A percentile compares a stretch with the other conserved stretches of the same genome.
These are phyloP conservation scores for Daucus carota DNA, from an alignment of 129 eudicot species.

Conservation along the genomic window DH1_v3.0 NC_030382.2:56568001-56568500, in stretches of 20 bases:
- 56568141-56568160: conserved; percentile 1
- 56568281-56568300: not conserved
- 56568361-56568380: conserved; percentile 96
- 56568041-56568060: not conserved
- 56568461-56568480: not conserved
- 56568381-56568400: not conserved
- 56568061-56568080: conserved; percentile 1
- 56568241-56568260: conserved; percentile 23
- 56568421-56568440: not conserved
- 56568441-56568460: not conserved
- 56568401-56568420: not conserved
- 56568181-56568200: conserved; percentile 92
- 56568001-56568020: not conserved
- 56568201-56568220: conserved; percentile 68
- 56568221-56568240: conserved; percentile 99
- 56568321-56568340: conserved; percentile 99
- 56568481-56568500: not conserved
- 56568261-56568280: conserved; percentile 4
- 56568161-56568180: conserved; percentile 43
- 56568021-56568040: not conserved
- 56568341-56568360: conserved; percentile 99
- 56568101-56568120: conserved; percentile 17
- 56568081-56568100: conserved; percentile 6
- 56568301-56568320: not conserved
- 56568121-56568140: conserved; percentile 6